Percentiles rank a stretch among this genome's conserved stretches.
Evolutionary conservation across 768 basidiomycete genomes (phyloP).

Genomic region (Roridomyces roridus): DNA sequence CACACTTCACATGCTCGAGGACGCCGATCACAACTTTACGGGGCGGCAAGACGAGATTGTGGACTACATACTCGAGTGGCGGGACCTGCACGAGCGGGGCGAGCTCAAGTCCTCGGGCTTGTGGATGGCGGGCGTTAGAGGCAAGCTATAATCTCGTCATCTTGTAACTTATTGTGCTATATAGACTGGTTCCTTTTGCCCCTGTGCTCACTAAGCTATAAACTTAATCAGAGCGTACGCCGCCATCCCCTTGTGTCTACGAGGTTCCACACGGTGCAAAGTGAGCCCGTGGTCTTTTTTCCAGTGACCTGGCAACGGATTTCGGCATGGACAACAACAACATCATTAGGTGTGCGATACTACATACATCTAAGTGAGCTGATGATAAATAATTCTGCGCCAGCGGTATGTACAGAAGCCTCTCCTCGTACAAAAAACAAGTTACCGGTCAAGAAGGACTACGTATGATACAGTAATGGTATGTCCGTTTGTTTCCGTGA

Average conservation of each 20-base stretch:
- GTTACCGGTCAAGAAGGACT: too few species aligned
- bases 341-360: too few species aligned
- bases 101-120: slow-evolving; percentile 61
- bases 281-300: too few species aligned
- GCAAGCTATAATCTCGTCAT: slow-evolving; percentile 45
- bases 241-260: neutral
- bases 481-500: slow-evolving; percentile 38
- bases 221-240: slow-evolving; percentile 12
- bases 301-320: too few species aligned
- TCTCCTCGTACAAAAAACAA: neutral
- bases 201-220: slow-evolving; percentile 19
- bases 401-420: too few species aligned
- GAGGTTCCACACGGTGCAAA: neutral
- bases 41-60: slow-evolving; percentile 73
- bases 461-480: slow-evolving; percentile 31
- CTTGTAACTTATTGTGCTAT: slow-evolving; percentile 14
- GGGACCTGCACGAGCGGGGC: slow-evolving; percentile 50
- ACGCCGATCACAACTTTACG: slow-evolving; percentile 81
- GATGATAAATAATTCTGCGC: slow-evolving; percentile 9
- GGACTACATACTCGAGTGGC: slow-evolving; percentile 73
- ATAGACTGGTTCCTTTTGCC: neutral
- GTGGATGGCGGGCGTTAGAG: slow-evolving; percentile 63
- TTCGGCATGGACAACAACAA: too few species aligned
- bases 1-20: slow-evolving; percentile 71
- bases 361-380: slow-evolving; percentile 11